Base-by-base conservation (phyloP, 768 basidiomycete genomes). In the Rhodotorula kratochvilovae region DNA sequence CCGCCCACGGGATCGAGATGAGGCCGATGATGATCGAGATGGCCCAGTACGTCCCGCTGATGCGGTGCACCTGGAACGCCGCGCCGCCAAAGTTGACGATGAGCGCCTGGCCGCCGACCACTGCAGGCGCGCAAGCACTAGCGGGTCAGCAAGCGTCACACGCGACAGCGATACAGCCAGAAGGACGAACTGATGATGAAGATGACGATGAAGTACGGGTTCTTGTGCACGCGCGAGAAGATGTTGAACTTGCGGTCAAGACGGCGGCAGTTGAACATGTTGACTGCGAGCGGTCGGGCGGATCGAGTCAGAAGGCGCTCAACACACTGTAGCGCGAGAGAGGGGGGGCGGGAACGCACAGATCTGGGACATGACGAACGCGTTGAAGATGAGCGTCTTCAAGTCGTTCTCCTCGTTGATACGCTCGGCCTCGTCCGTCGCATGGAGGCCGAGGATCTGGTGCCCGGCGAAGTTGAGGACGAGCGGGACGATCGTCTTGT, bases 361-460 rank as follows among this genome's bases (percentile, higher is more conserved):
- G 76, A 99, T 93, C 80, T 98, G 96, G 39, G 91, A 90, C 79
- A 97, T 97, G 60, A 98, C 95, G 77, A 97, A 99, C n/a, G 88
- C 86, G 77, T 98, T 99, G 86, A 99, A 99, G 43, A 97, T 91
- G 27, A 98, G 83, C 0, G 95, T 93, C 4, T 78, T 71, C 31
- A 78, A 68, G 53, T 71, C 69, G 69, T 72, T 73, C 29, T 73
- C 76, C 56, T 82, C 76, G 33, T 70, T 68, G 43, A 77, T 74
- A 33, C 79, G 78, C 33, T 66, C 63, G 23, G 57, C 72, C 35
- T 50, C 31, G 68, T 77, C 74, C 53, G 53, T 43, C 46, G 58
- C 43, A 58, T 83, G 68, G 46, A 79, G 55, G 15, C 76, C 86
- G 51, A 97, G 85, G 67, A 98, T 95, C 39, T 79, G 66, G 29